Percentiles rank a stretch among this genome's conserved stretches.
These are phyloP conservation scores for Geoglossum cookeanum DNA, from an alignment of 2,329 filamentous ascomycete genomes.

Conservation along the genomic window DNA sequence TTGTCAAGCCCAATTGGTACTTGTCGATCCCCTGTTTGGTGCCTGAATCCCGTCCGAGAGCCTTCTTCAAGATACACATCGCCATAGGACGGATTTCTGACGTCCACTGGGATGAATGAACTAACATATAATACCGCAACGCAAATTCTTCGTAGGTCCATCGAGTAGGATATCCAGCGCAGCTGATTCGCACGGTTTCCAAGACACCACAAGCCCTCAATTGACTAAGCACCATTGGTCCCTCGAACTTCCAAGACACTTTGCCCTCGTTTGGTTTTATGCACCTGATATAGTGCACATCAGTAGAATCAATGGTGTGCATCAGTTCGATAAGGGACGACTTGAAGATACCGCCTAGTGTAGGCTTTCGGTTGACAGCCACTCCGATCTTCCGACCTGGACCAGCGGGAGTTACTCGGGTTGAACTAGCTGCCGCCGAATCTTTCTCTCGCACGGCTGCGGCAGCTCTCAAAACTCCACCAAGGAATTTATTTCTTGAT, in stretches of 20 bases:
- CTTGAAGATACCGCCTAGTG: conserved; percentile 95
- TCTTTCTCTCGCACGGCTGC: conserved; percentile 83
- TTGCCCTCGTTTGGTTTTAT: conserved; percentile 98
- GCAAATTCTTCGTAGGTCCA: conserved; percentile 99
- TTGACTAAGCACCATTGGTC: conserved; percentile 95
- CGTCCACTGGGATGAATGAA: conserved; percentile 77
- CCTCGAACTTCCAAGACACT: conserved; percentile 93
- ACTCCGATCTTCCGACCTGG: conserved; percentile 73
- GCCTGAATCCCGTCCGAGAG: conserved; percentile 51
- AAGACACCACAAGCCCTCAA: conserved; percentile 95
- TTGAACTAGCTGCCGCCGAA: conserved; percentile 42
- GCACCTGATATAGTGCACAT: conserved; percentile 97
- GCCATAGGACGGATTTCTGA: conserved; percentile 89
- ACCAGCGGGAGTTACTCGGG: conserved; percentile 37
- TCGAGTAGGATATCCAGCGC: conserved; percentile 86
- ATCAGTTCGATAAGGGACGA: conserved; percentile 96
- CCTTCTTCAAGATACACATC: conserved; percentile 75
- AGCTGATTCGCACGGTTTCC: conserved; percentile 94
- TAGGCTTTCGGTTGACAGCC: conserved; percentile 88
- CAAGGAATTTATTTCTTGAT: conserved; percentile 71
- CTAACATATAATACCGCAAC: conserved; percentile 92
- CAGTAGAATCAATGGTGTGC: conserved; percentile 92
- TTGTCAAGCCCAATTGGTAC: conserved; percentile 92
- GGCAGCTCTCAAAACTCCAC: conserved; percentile 67
- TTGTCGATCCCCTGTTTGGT: conserved; percentile 65